Evolutionary conservation across 2,329 filamentous ascomycete genomes (phyloP), one percentile per base, ranked within the genome.

Genomic region (Botrytis sinoallii): DNA sequence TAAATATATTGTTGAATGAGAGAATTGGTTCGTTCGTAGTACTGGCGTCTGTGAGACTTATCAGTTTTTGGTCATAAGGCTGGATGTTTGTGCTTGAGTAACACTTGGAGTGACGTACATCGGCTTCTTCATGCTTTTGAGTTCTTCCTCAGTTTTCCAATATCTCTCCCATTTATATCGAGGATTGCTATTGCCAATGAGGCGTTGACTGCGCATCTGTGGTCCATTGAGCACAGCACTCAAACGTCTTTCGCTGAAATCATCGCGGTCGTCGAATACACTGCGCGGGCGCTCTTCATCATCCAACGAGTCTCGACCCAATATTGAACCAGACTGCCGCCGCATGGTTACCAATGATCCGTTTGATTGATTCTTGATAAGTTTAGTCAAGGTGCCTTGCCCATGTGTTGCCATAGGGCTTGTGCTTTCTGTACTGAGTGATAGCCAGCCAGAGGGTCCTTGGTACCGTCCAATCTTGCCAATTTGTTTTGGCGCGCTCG

Each of bases 1-100:
- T 97, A 98, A 76, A 97, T 86, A 82, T 98, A 98, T 81, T 97
- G 92, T 82, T 96, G 93, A 74, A 98, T 90, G 61, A 98, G 86
- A 77, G 91, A 90, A 83, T 98, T 98, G 80, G 91, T 95, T 61
- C 93, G 90, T 85, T 97, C 91, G 80, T 98, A 97, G 84, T 97
- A 98, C 79, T 91, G 81, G 65, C 94, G 92, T 75, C 89, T 91
- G 32, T 61, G 14, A 59, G n/a, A 42, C 25, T 72, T 10, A 65
- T 79, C 38, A 79, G 77, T 71, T 46, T 73, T 73, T 57, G 71
- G 72, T 76, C 42, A 59, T 59, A 74, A 64, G 61, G 61, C 55
- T 69, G 38, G 8, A 72, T 32, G 29, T 57, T 57, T 66, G 70
- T 66, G 60, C 38, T 44, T 57, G 60, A 6, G 70, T 46, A 46